Conservation (phyloP, 1,284 basidiomycete species). For the Erythrobasidium hasegawianum region DNA sequence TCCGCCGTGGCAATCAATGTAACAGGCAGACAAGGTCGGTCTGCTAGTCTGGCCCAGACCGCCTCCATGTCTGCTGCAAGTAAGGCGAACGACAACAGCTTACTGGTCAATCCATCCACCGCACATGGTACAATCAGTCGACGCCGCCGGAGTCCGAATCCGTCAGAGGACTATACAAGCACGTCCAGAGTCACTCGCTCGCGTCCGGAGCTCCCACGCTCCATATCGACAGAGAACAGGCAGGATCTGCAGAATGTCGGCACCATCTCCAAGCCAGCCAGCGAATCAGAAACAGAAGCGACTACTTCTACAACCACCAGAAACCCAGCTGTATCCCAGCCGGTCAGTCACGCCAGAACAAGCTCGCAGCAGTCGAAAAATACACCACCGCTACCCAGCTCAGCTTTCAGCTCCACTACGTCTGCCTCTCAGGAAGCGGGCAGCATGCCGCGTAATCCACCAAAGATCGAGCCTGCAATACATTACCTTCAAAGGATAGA, state of each 20-base stretch:
- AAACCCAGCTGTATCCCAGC: background rate
- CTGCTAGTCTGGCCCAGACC: conserved; percentile 17
- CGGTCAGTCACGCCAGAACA: too few species aligned
- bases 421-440: too few species aligned
- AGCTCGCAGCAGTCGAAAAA: too few species aligned
- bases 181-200: background rate
- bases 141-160: conserved; percentile 54
- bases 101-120: conserved; percentile 50
- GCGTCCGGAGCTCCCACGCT: too few species aligned
- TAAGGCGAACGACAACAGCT: background rate
- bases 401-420: too few species aligned
- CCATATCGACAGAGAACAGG: too few species aligned
- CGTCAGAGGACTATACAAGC: background rate
- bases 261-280: too few species aligned
- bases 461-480: background rate
- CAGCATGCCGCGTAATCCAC: too few species aligned
- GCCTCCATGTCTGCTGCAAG: background rate
- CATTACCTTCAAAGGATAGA: background rate
- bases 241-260: too few species aligned
- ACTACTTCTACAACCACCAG: background rate
- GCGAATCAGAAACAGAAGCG: too few species aligned
- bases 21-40: background rate
- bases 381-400: too few species aligned
- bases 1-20: background rate
- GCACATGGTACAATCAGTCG: conserved; percentile 64